A percentile compares a stretch with the other conserved stretches of the same genome.
These are phyloP conservation scores for Histomonas meleagridis DNA, from an alignment of 208 protist species.

Conservation along the genomic window DNA sequence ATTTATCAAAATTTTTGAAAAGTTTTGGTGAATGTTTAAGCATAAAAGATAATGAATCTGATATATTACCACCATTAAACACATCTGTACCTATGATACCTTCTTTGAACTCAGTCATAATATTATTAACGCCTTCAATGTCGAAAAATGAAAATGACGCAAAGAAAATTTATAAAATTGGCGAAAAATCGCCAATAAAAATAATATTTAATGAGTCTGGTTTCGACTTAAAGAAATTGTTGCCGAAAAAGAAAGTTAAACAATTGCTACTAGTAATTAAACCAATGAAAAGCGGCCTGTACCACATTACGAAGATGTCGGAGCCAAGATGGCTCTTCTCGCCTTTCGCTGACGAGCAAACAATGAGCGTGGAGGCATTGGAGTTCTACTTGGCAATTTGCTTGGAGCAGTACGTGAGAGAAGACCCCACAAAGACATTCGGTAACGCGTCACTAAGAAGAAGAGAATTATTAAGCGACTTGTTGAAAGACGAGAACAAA, in stretches of 20 bases:
- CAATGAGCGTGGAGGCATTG: not conserved
- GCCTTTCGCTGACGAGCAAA: not conserved
- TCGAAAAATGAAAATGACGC: not conserved
- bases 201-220: conserved; percentile 29
- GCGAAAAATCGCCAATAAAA: not conserved
- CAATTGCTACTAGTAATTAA: not conserved
- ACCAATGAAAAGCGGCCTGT: not conserved
- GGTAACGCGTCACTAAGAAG: no score
- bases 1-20: not conserved
- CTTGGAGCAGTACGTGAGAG: not conserved
- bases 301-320: not conserved
- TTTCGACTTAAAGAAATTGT: not conserved
- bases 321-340: not conserved
- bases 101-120: not conserved
- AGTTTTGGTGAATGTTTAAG: not conserved
- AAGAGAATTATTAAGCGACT: no score
- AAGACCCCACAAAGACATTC: no score
- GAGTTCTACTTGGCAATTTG: not conserved
- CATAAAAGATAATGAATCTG: not conserved
- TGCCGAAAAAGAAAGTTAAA: not conserved
- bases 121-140: not conserved
- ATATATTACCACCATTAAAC: not conserved
- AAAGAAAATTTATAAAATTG: not conserved
- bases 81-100: not conserved
- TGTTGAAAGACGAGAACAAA: no score